Base-by-base conservation (phyloP, 2,329 filamentous ascomycete species). In the Sporothrix luriei region DNA sequence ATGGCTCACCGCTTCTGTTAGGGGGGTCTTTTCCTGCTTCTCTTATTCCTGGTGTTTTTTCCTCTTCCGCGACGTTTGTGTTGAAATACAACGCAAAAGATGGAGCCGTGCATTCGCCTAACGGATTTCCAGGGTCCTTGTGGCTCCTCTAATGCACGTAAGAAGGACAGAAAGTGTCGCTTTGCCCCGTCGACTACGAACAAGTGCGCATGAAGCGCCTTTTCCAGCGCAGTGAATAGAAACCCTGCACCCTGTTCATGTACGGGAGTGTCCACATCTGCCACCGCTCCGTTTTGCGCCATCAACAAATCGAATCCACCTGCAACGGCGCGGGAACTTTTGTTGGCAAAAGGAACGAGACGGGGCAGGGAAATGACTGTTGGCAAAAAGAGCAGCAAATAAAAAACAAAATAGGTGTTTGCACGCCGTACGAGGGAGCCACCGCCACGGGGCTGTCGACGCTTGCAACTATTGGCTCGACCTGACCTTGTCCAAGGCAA, bases 81-180 rank as follows among this genome's bases (percentile, higher is more conserved):
- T 10, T n/a, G 4, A 48, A n/a, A 16, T 43, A 3, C 40, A 43
- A 43, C 4, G 40, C 40, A 21, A 40, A 61, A 40, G 38, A 57
- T 61, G 55, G 33, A 61, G 38, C 33, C 33, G 55, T 33, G 7
- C 14, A 38, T 61, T n/a, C 33, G 33, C 43, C 33, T 61, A 38
- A 43, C 55, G 10, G 33, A 43, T 33, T 33, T 61, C 33, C n/a
- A 61, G 55, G 55, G 55, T 61, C 55, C 43, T 61, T 33, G 33
- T 40, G 33, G 43, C 55, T 61, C 55, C 55, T 43, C n/a, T 40
- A 61, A 59, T 61, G 33, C 55, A 43, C 33, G 38, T 59, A 24
- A 59, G 52, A 24, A 59, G 21, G 55, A 21, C 19, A 10, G 29
- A 57, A 57, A 26, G 14, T n/a, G 26, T 57, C 52, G 29, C 33